Percentiles rank a stretch among this genome's conserved stretches.
Conservation (phyloP, 1,284 basidiomycete genomes). For the Trichosporon sp. region DNA sequence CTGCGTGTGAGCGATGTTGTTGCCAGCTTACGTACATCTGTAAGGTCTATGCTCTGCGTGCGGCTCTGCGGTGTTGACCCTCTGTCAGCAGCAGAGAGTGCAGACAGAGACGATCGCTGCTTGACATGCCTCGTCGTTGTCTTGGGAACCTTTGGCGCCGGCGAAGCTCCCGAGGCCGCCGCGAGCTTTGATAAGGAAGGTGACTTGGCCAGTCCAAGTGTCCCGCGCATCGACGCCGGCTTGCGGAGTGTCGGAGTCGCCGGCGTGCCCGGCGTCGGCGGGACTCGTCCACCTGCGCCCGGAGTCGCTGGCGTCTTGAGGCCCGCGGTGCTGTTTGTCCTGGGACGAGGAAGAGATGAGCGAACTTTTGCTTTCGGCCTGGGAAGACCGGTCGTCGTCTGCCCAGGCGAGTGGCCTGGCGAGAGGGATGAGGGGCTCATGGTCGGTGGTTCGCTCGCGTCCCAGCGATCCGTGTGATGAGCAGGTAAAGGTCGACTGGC, state of each 20-base stretch:
- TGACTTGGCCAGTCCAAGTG: not conserved
- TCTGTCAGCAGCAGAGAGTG: not conserved
- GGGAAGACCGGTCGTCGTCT: not conserved
- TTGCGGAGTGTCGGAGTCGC: not conserved
- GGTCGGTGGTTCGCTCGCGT: not conserved
- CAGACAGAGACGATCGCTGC: not conserved
- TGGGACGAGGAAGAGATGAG: not conserved
- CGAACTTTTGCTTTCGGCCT: not conserved
- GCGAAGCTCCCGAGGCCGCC: not conserved
- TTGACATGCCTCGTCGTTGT: not conserved
- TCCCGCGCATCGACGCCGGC: not conserved
- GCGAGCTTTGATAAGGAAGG: not conserved
- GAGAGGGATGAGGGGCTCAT: not conserved
- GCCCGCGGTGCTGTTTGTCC: not conserved
- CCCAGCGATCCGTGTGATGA: not conserved
- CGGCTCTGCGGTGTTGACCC: not conserved
- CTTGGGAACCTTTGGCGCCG: not conserved
- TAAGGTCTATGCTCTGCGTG: not conserved
- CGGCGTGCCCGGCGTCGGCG: not conserved
- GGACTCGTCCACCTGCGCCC: not conserved
- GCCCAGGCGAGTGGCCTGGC: not conserved
- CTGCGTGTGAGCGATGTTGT: not conserved
- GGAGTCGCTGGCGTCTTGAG: not conserved
- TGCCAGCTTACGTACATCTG: not conserved
- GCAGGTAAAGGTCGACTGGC: not conserved